Conservation (phyloP, 305 asterid genomes). For the Ilex paraguariensis region DNA sequence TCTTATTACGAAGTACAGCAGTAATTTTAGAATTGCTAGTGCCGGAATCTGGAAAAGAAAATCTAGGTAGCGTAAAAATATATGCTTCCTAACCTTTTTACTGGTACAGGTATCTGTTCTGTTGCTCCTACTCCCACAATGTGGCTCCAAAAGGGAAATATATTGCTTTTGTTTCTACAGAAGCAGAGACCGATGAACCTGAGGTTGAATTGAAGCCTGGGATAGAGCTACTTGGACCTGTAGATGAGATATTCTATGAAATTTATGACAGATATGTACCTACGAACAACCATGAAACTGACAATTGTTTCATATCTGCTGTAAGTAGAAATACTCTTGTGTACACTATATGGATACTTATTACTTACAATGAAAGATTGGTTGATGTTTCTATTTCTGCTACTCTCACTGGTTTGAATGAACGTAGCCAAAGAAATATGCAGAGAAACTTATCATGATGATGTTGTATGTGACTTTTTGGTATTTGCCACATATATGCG, state of each 20-base stretch:
- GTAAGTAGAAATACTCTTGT: constrained; percentile 24
- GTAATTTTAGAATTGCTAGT: too few species aligned
- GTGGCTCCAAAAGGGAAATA: constrained; percentile 88
- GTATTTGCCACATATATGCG: too few species aligned
- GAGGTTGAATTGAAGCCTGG: constrained; percentile 90
- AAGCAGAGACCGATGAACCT: constrained; percentile 88
- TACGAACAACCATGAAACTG: constrained; percentile 40
- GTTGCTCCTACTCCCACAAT: constrained; percentile 89
- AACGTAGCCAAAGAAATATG: not conserved
- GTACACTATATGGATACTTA: too few species aligned
- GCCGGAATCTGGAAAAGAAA: too few species aligned
- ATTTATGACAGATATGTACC: constrained; percentile 78
- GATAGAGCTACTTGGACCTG: constrained; percentile 76
- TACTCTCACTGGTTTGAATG: not conserved
- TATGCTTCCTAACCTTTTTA: not conserved
- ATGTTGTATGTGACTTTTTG: too few species aligned
- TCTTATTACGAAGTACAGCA: too few species aligned
- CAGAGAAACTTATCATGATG: too few species aligned
- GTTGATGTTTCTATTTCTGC: not conserved
- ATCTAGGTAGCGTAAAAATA: too few species aligned
- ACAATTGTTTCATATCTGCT: constrained; percentile 62
- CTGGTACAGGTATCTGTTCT: constrained; percentile 70
- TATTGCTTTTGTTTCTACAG: constrained; percentile 77
- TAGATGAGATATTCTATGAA: constrained; percentile 84
- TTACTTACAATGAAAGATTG: too few species aligned